Conservation (phyloP, 1,284 basidiomycete species). For the Rhodotorula sp. region DNA sequence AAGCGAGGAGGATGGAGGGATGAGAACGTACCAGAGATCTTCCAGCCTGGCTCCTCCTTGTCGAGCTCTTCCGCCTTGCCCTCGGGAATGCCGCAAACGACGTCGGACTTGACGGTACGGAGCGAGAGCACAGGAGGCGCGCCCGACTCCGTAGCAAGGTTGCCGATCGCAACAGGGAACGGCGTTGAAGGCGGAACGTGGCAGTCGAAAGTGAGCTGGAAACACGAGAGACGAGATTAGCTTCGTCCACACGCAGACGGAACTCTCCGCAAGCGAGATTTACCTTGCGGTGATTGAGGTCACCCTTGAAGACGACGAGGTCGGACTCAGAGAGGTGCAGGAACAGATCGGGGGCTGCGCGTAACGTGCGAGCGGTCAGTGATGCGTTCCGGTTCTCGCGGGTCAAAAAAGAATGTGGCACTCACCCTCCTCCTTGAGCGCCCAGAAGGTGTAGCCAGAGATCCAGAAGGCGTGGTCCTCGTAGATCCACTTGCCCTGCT, state of each 20-base stretch:
- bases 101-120: slow-evolving; percentile 79
- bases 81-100: slow-evolving; percentile 61
- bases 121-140: slow-evolving; percentile 72
- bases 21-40: slow-evolving; percentile 62
- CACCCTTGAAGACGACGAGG: slow-evolving; percentile 59
- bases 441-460: slow-evolving; percentile 60
- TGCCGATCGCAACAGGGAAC: slow-evolving; percentile 88
- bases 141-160: slow-evolving; percentile 83
- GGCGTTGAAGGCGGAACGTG: slow-evolving; percentile 87
- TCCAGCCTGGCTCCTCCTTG: slow-evolving; percentile 88
- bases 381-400: too few relatives aligned
- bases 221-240: slow-evolving; percentile 4
- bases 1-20: background rate
- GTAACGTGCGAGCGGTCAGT: background rate
- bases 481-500: slow-evolving; percentile 90
- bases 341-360: slow-evolving; percentile 89
- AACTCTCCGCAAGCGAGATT: too few relatives aligned
- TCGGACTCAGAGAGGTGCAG: slow-evolving; percentile 85
- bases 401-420: slow-evolving; percentile 33
- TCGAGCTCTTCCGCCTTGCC: slow-evolving; percentile 76
- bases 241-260: background rate
- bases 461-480: slow-evolving; percentile 94
- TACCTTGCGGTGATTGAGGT: slow-evolving; percentile 11
- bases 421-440: slow-evolving; percentile 60
- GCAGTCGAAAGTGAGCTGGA: slow-evolving; percentile 82